Conservation (phyloP, 169 alveolate species). For the Eimeria sp. region DNA sequence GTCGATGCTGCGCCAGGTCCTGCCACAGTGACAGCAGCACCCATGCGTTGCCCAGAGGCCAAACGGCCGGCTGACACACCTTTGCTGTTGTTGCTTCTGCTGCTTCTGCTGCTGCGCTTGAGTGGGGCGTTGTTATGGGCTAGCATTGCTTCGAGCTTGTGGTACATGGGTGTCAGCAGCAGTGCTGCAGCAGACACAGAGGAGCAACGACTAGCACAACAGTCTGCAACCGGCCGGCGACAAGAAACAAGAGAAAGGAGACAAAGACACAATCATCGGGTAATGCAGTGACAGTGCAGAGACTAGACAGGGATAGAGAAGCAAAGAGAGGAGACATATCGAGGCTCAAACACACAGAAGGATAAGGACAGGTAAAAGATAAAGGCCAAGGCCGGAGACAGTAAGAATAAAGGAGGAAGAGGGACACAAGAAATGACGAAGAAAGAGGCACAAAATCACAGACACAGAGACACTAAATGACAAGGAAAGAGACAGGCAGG, state of each 20-base stretch:
- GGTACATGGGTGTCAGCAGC: slow-evolving; percentile 42
- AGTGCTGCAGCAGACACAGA: not conserved
- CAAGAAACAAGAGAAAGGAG: not conserved
- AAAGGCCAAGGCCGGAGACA: too few species aligned
- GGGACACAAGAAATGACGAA: too few species aligned
- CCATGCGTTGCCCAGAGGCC: not conserved
- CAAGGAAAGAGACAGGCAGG: not conserved
- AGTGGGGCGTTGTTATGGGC: slow-evolving; percentile 31
- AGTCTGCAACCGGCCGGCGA: not conserved
- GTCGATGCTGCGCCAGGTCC: slow-evolving; percentile 37
- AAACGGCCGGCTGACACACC: not conserved
- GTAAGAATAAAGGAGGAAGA: too few species aligned
- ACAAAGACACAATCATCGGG: not conserved
- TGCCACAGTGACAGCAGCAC: not conserved
- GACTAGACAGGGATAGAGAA: not conserved
- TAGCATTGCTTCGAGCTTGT: slow-evolving; percentile 58
- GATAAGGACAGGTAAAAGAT: too few species aligned
- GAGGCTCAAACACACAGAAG: too few species aligned
- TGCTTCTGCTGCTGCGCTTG: not conserved
- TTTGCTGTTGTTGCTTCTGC: slow-evolving; percentile 25
- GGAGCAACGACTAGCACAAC: not conserved
- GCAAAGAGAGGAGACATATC: not conserved
- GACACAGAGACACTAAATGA: not conserved
- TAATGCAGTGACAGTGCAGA: not conserved
- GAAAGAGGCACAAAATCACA: not conserved